Evolutionary conservation across 2,329 filamentous ascomycete genomes (phyloP), one percentile per base, ranked within the genome.

Genomic region (Phialocephala sp.): DNA sequence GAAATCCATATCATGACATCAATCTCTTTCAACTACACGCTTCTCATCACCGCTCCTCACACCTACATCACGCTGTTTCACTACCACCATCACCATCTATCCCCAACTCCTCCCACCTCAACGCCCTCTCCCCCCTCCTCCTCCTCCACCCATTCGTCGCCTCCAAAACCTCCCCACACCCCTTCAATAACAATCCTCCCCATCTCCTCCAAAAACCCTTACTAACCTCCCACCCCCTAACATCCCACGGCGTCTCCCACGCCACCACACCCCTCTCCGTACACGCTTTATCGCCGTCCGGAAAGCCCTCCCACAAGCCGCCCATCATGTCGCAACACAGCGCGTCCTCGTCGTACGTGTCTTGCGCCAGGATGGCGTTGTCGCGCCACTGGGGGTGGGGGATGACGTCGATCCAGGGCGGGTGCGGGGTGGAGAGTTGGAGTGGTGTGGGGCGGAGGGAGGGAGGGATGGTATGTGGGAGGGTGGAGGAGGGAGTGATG

Each of bases 351-450:
- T 73, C 68, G 22, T 63, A 70, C 35, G 63, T 50, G 9, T 67
- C 68, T 43, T 43, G 41, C 4, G 63, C 66, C 2, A 68, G 43
- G 24, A 79, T 60, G 4, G 78, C 56, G 59, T 77, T 79, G n/a
- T 79, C 75, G 4, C 78, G 70, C 66, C 79, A 72, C 20, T 60
- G 63, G 2, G 78, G 72, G 11, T 77, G 69, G 1, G 78, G 78
- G 41, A 79, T 68, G 1, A 79, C 66, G 65, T 79, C 78, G 11
- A 79, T 59, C 76, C 78, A 80, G 1, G 77, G 77, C 41, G 77
- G 76, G 55, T 79, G 77, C 0, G 65, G 54, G 1, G 71, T 69
- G 0, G 67, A 57, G 54, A 67, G 64, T 65, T 78, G 77, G 15
- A 76, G 11, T 3, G 8, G 1, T 2, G 66, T 68, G 27, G 66